Base-by-base conservation (phyloP, 2,329 filamentous ascomycete genomes). In the Emericellopsis atlantica region DNA sequence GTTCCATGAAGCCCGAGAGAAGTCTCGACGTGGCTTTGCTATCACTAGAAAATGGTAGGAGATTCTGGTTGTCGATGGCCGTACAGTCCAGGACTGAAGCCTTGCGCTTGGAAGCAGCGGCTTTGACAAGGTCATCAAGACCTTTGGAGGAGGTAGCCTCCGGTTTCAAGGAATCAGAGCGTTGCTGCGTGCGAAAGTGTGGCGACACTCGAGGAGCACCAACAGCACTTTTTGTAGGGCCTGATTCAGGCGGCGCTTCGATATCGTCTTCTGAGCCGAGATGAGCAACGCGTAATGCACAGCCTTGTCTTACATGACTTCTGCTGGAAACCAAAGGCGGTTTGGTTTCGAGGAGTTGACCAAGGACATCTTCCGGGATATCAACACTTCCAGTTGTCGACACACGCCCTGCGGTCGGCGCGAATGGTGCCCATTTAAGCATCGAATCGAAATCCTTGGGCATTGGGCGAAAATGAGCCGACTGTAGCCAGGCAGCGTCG, bases 1-100 rank as follows among this genome's bases (percentile, higher is more conserved):
- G 26, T 16, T 41, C 40, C 40, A 41, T 36, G 24, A 41, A 41
- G 12, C 33, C 32, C 9, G 40, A 36, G 14, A 41, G 40, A 14
- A 41, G 40, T 22, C 36, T 36, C 9, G 18, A 31, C 14, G 40
- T 37, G 12, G 40, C 16, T n/a, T 36, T 16, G 11, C n/a, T 16
- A 37, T 36, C 40, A 31, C 18, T 37, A 23, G 22, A 6, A 41
- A 21, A 21, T 5, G 34, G 32, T 5, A 41, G 34, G n/a, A 41
- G 22, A 35, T 35, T n/a, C 8, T 21, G 15, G 32, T 33, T 35
- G 33, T 5, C 8, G n/a, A 8, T 8, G 15, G 33, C 18, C 9
- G 8, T 3, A n/a, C 33, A n/a, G 21, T 12, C 4, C 34, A 11
- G 7, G 6, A 15, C 4, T 36, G n/a, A 36, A 18, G n/a, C 26